These are phyloP conservation scores for Inga leiocalycina DNA, from an alignment of 306 rosid genomes.

Conservation along the genomic window DNA sequence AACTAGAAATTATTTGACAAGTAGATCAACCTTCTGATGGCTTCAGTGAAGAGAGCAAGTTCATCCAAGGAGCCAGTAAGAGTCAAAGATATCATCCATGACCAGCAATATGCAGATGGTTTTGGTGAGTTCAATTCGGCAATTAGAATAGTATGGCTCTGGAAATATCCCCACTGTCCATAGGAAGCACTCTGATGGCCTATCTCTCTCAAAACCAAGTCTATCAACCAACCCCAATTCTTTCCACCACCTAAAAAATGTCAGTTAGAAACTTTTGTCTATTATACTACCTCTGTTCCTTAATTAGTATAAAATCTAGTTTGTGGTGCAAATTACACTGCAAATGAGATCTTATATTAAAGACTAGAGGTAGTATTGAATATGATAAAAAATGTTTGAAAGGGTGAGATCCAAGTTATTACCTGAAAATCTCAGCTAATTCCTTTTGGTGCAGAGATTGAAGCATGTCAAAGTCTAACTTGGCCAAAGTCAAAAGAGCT, in stretches of 20 bases:
- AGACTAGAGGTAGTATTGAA: neutral
- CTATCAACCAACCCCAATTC: slow-evolving; percentile 40
- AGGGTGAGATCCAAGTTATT: neutral
- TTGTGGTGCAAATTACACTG: too few species aligned
- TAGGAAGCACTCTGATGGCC: slow-evolving; percentile 53
- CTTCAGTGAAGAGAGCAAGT: slow-evolving; percentile 47
- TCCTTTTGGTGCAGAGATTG: slow-evolving; percentile 45
- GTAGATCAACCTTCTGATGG: slow-evolving; percentile 44
- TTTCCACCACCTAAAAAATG: slow-evolving; percentile 54
- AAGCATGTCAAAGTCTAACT: slow-evolving; percentile 36
- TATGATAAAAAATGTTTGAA: neutral
- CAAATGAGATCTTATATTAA: too few species aligned
- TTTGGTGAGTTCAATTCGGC: slow-evolving; percentile 46
- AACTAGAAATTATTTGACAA: neutral
- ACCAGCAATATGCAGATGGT: slow-evolving; percentile 43
- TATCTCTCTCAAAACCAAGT: slow-evolving; percentile 52
- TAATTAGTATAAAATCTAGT: too few species aligned
- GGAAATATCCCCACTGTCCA: slow-evolving; percentile 53
- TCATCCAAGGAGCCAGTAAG: slow-evolving; percentile 49
- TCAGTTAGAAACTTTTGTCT: neutral
- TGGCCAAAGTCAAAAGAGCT: slow-evolving; percentile 39
- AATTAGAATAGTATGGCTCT: slow-evolving; percentile 39
- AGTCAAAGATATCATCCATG: slow-evolving; percentile 49
- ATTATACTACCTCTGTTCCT: neutral
- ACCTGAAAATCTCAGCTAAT: slow-evolving; percentile 47